phyloP scores from a whole-genome alignment of 345 rosid species.

The Draba incana region DNA sequence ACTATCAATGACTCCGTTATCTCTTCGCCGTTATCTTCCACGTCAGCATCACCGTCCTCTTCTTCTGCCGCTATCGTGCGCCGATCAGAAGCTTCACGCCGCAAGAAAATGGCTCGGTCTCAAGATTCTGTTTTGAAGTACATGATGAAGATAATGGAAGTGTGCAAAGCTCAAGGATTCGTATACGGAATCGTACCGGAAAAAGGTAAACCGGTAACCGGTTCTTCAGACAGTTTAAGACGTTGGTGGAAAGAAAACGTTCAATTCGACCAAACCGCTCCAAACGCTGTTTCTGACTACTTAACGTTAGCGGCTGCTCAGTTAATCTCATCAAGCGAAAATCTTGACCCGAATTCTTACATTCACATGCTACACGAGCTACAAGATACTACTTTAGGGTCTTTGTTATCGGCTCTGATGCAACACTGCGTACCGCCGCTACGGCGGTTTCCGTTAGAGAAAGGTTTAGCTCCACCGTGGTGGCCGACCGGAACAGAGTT shows the following conservation, averaged over 20 bases:
- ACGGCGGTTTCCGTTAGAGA: constrained; percentile 61
- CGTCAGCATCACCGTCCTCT: constrained; percentile 31
- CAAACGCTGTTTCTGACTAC: constrained; percentile 47
- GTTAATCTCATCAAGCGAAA: constrained; percentile 17
- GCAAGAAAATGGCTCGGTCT: constrained; percentile 46
- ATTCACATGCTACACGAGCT: constrained; percentile 59
- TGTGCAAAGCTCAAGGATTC: constrained; percentile 66
- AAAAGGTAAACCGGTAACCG: constrained; percentile 68
- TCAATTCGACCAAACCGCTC: constrained; percentile 57
- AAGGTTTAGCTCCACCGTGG: constrained; percentile 72
- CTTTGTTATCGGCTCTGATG: constrained; percentile 68
- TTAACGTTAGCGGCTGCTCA: constrained; percentile 44
- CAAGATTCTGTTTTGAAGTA: constrained; percentile 71
- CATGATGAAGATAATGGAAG: constrained; percentile 80
- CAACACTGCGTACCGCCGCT: constrained; percentile 71
- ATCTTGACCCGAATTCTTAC: constrained; percentile 40
- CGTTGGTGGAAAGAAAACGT: constrained; percentile 75
- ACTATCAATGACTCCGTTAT: constrained; percentile 10
- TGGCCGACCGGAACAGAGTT: constrained; percentile 63
- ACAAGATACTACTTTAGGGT: constrained; percentile 70
- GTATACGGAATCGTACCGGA: constrained; percentile 76
- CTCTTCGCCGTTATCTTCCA: constrained; percentile 26
- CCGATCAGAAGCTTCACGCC: constrained; percentile 43
- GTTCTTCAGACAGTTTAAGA: constrained; percentile 68
- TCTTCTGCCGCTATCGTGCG: constrained; percentile 45